phyloP scores from a whole-genome alignment of 177 flowering plant genomes.

The Vitis hybrid region DNA sequence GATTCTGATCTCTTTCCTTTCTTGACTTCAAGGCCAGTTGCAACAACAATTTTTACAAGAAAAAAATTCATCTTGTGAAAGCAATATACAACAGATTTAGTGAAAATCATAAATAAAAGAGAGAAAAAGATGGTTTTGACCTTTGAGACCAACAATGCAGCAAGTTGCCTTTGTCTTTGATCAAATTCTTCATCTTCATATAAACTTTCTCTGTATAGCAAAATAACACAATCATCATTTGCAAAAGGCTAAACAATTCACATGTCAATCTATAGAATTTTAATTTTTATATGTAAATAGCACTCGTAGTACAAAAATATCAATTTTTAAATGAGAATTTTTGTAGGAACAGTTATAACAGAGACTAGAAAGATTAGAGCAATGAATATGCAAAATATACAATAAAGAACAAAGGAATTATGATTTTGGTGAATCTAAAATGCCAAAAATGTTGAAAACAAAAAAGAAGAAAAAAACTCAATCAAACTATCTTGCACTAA shows the following conservation, averaged over 20 bases:
- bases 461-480: neutral
- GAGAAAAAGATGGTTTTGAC: conserved; percentile 19
- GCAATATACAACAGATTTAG: neutral
- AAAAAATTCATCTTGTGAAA: neutral
- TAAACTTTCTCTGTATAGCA: conserved; percentile 66
- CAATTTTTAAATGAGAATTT: neutral
- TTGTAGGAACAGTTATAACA: neutral
- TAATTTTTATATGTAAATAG: neutral
- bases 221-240: conserved; percentile 4
- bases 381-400: neutral
- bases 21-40: too few relatives aligned
- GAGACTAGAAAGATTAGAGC: neutral
- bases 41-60: neutral
- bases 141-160: conserved; percentile 86
- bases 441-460: neutral
- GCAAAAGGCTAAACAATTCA: neutral
- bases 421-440: neutral
- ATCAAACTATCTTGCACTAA: neutral
- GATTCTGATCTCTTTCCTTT: too few relatives aligned
- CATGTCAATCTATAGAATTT: neutral
- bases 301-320: too few relatives aligned
- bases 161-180: conserved; percentile 62
- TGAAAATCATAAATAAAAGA: neutral
- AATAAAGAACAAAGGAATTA: neutral
- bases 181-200: conserved; percentile 88